Evolutionary conservation across 768 basidiomycete species (phyloP).

Genomic region (Podaxis sp.): DNA sequence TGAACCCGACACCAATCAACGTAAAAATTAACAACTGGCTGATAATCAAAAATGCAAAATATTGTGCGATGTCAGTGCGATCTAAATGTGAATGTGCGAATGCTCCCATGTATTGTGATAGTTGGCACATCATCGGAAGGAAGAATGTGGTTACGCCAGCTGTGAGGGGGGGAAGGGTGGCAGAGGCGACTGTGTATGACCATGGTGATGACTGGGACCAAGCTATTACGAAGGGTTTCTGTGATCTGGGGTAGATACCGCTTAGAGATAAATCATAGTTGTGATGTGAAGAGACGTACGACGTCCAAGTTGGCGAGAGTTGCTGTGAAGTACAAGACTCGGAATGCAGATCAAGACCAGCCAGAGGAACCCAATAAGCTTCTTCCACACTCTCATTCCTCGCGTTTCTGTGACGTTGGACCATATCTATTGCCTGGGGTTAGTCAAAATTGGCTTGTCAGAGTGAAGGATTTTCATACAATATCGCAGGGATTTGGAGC

Average conservation of each 20-base stretch:
- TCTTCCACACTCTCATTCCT: conserved; percentile 46
- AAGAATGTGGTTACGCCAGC: conserved; percentile 72
- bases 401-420: conserved; percentile 57
- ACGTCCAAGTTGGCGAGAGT: conserved; percentile 77
- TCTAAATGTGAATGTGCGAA: conserved; percentile 63
- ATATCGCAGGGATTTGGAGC: conserved; percentile 57
- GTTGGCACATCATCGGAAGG: conserved; percentile 74
- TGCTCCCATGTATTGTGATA: conserved; percentile 55
- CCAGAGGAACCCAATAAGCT: conserved; percentile 56
- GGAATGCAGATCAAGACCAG: conserved; percentile 68
- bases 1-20: conserved; percentile 70
- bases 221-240: conserved; percentile 46
- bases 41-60: conserved; percentile 84
- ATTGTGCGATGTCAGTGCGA: conserved; percentile 70
- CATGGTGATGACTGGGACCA: conserved; percentile 57
- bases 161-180: conserved; percentile 78
- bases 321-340: conserved; percentile 81
- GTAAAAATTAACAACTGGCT: conserved; percentile 85
- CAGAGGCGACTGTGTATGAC: conserved; percentile 72
- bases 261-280: background rate
- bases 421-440: conserved; percentile 53
- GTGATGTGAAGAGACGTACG: conserved; percentile 31
- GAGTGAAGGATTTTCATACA: conserved; percentile 17
- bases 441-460: background rate
- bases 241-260: conserved; percentile 31